These are phyloP conservation scores for Aspergillus sp. DNA, from an alignment of 2,329 filamentous ascomycete species.

Conservation along the genomic window DNA sequence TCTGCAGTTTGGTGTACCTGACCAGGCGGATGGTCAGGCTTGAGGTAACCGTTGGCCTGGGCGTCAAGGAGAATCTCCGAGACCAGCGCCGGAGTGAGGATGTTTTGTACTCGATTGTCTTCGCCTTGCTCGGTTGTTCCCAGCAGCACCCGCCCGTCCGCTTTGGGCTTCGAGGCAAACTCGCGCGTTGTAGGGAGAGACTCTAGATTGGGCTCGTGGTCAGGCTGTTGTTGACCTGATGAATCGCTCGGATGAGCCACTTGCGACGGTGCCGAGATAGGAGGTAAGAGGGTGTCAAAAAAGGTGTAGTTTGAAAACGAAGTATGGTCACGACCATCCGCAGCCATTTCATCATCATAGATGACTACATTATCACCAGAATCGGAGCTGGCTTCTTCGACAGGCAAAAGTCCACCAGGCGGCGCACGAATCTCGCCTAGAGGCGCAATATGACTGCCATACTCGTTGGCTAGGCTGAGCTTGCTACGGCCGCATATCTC, in stretches of 20 bases:
- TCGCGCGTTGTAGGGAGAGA: conserved; percentile 25
- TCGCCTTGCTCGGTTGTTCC: conserved; percentile 16
- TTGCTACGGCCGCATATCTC: conserved; percentile 63
- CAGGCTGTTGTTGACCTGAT: conserved; percentile 15
- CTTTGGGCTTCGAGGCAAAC: conserved; percentile 26
- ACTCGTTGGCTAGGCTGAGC: conserved; percentile 62
- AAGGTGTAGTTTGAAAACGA: conserved; percentile 39
- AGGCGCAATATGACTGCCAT: conserved; percentile 61
- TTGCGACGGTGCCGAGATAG: conserved; percentile 16
- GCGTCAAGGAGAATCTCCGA: conserved; percentile 41
- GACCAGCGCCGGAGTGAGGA: conserved; percentile 38
- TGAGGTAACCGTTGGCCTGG: conserved; percentile 24
- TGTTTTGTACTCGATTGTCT: conserved; percentile 19
- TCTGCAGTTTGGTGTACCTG: background rate
- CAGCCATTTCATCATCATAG: conserved; percentile 38
- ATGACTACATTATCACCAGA: conserved; percentile 38
- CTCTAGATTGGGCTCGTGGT: conserved; percentile 5
- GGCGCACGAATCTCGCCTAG: conserved; percentile 56
- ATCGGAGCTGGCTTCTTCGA: conserved; percentile 44
- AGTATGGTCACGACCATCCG: conserved; percentile 36
- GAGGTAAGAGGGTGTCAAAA: conserved; percentile 33
- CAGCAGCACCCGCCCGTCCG: conserved; percentile 31
- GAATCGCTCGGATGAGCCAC: background rate
- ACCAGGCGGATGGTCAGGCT: background rate
- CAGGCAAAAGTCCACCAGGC: conserved; percentile 36